Base-by-base conservation (phyloP, 2,329 filamentous ascomycete genomes). In the Colletotrichum navitas region DNA sequence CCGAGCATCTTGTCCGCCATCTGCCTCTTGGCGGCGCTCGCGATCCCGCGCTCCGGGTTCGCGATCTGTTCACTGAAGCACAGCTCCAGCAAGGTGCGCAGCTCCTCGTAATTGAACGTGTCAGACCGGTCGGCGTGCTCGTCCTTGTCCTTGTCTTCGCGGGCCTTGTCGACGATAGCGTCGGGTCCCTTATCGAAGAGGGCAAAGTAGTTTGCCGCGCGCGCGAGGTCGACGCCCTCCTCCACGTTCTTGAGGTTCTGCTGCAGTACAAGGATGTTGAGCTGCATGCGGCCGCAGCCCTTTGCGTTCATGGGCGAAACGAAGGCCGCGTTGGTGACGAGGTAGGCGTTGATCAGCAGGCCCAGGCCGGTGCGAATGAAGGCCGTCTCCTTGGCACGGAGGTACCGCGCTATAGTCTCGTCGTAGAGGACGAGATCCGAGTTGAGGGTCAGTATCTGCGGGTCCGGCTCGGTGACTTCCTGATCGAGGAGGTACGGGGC, bases 161-260 rank as follows among this genome's bases (percentile, higher is more conserved):
- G 89, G 5, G 91, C 91, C 78, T 89, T 86, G 52, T 84, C 83
- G 2, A 94, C 84, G 67, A 94, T 89, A 12, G 85, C 87, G 59
- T 93, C 91, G 0, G 90, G 84, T 0, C 92, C 92, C 55, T 84
- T 82, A 54, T 87, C 87, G 76, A 93, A 94, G 47, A 95, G 80
- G 26, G 87, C 86, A 77, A 91, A 95, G 82, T 92, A 95, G 70
- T 88, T 86, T 26, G 89, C 87, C 1, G 91, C 89, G 45, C 89
- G 84, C 5, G 86, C 85, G 36, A 95, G 84, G 68, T 88, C 86
- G 3, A 93, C 91, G 11, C 88, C 88, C 2, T 89, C 86, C 80
- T 96, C 94, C 64, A 99, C 91, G 75, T 97, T 97, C 84, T 97
- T 97, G 66, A 99, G 89, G 77, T 97, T 98, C 80, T 99, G 96